These are phyloP conservation scores for Porogramme epimiltina DNA, from an alignment of 1,284 basidiomycete species.

Conservation along the genomic window DNA sequence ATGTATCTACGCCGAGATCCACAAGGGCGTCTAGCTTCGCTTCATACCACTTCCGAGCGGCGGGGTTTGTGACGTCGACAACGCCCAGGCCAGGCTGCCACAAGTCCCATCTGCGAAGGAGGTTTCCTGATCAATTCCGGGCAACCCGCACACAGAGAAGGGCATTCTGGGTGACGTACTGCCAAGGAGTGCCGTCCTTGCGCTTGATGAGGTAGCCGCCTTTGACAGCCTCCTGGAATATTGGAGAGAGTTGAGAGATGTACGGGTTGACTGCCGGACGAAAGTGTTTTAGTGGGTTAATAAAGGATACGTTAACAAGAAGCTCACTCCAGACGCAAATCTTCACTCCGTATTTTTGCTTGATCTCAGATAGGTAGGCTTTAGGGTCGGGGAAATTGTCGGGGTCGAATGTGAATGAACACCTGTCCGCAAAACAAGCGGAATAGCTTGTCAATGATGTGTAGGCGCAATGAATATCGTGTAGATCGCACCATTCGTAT, in stretches of 20 bases:
- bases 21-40: slow-evolving; percentile 60
- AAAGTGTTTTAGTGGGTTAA: not conserved
- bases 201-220: slow-evolving; percentile 73
- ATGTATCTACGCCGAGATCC: slow-evolving; percentile 71
- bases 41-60: slow-evolving; percentile 67
- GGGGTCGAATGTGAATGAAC: slow-evolving; percentile 77
- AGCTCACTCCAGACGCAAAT: slow-evolving; percentile 74
- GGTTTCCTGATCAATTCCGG: not conserved
- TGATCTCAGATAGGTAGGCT: slow-evolving; percentile 67
- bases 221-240: slow-evolving; percentile 70
- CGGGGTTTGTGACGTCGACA: slow-evolving; percentile 74
- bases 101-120: slow-evolving; percentile 56
- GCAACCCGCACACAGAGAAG: not conserved
- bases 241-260: slow-evolving; percentile 67
- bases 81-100: slow-evolving; percentile 76
- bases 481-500: slow-evolving; percentile 58
- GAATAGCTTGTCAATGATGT: not conserved
- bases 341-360: slow-evolving; percentile 69
- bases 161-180: slow-evolving; percentile 46
- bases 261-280: slow-evolving; percentile 61
- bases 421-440: slow-evolving; percentile 41
- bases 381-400: slow-evolving; percentile 76
- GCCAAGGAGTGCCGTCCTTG: slow-evolving; percentile 71
- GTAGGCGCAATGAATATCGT: not conserved
- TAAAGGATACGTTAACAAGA: too few species aligned